Percentiles rank a stretch among this genome's conserved stretches.
Conservation (phyloP, 768 basidiomycete species). For the Pleurotus sapidus region DNA sequence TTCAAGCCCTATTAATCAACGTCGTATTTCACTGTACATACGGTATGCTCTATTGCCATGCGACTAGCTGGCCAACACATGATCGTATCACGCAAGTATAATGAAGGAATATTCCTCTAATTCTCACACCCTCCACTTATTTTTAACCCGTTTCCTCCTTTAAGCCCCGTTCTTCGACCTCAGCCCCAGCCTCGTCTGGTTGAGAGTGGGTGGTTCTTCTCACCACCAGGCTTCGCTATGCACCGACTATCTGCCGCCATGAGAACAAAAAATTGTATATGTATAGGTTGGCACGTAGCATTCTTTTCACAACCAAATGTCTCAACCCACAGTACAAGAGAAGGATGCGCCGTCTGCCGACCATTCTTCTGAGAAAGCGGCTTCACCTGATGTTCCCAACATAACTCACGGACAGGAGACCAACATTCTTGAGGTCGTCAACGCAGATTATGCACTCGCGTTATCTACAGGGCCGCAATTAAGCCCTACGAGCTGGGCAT, state of each 20-base stretch:
- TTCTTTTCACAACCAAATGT: too few species aligned
- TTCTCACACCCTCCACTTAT: too few species aligned
- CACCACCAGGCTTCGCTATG: not conserved
- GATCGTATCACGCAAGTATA: too few species aligned
- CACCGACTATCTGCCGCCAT: conserved; percentile 2
- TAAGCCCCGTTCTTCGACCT: too few species aligned
- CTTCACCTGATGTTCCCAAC: not conserved
- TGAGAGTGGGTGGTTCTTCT: not conserved
- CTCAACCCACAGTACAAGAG: not conserved
- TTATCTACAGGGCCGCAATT: conserved; percentile 40
- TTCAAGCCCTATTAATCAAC: conserved; percentile 79
- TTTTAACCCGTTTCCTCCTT: too few species aligned
- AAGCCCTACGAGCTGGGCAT: conserved; percentile 32
- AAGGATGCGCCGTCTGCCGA: not conserved
- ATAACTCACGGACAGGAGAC: not conserved
- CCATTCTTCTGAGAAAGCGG: not conserved
- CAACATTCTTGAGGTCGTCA: conserved; percentile 28
- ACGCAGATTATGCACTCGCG: conserved; percentile 43
- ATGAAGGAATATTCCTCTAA: too few species aligned
- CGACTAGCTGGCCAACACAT: too few species aligned
- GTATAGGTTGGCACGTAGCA: too few species aligned
- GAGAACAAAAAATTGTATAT: not conserved
- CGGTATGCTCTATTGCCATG: too few species aligned
- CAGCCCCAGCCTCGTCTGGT: not conserved
- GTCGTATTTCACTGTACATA: not conserved